Evolutionary conservation across 2,329 filamentous ascomycete species (phyloP).

Genomic region (Coniosporium tulheliwenetii): DNA sequence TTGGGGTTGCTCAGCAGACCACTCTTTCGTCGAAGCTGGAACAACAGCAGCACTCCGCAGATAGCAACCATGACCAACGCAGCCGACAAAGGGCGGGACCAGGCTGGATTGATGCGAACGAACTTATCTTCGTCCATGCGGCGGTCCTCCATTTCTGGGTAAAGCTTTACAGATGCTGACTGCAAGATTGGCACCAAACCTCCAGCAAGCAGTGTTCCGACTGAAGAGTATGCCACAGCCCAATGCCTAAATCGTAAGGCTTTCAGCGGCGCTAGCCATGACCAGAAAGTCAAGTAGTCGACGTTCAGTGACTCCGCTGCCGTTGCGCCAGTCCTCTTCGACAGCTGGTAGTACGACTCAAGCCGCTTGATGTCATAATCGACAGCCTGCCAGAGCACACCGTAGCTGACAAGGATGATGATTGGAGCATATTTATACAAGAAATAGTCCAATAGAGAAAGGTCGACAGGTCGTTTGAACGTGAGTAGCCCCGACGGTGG

Average conservation of each 20-base stretch:
- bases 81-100: conserved; percentile 45
- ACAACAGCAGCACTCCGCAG: conserved; percentile 42
- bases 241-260: conserved; percentile 49
- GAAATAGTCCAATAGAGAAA: conserved; percentile 15
- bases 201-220: conserved; percentile 49
- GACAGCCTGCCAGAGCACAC: conserved; percentile 32
- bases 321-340: conserved; percentile 17
- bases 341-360: conserved; percentile 32
- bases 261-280: conserved; percentile 46
- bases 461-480: conserved; percentile 14
- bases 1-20: conserved; percentile 53
- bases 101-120: conserved; percentile 40
- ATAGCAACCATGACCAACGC: conserved; percentile 42
- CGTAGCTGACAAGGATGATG: conserved; percentile 30
- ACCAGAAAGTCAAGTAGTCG: conserved; percentile 56
- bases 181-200: conserved; percentile 55
- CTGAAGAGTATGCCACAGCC: conserved; percentile 50
- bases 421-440: conserved; percentile 26
- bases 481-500: conserved; percentile 11
- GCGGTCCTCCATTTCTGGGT: conserved; percentile 34
- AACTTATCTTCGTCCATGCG: conserved; percentile 31
- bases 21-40: conserved; percentile 46
- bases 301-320: conserved; percentile 47
- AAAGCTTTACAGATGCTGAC: conserved; percentile 44
- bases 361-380: conserved; percentile 35